phyloP scores from a whole-genome alignment of 257 asterid species.

The Nicotiana tomentosiformis region DNA sequence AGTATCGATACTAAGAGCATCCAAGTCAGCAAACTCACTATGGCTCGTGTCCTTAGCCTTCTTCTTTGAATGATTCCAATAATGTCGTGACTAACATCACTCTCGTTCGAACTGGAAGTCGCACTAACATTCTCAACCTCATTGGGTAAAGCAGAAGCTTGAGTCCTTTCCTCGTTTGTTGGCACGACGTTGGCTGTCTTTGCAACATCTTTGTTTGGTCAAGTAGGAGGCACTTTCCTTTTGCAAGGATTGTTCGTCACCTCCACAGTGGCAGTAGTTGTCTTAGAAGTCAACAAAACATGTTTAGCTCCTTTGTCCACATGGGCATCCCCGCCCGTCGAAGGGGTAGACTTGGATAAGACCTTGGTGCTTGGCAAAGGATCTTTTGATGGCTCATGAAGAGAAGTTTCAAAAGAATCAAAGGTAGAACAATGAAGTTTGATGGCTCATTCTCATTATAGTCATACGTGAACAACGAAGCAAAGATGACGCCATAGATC shows the following conservation, averaged over 20 bases:
- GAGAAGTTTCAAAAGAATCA: too few relatives aligned
- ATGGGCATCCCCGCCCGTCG: neutral
- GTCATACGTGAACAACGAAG: too few relatives aligned
- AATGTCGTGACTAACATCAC: neutral
- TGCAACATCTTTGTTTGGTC: neutral
- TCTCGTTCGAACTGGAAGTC: neutral
- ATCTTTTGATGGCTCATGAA: too few relatives aligned
- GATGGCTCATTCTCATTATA: neutral
- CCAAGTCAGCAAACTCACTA: too few relatives aligned
- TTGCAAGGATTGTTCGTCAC: neutral
- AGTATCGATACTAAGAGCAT: too few relatives aligned
- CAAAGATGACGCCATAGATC: neutral
- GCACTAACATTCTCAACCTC: too few relatives aligned
- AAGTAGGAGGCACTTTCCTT: neutral
- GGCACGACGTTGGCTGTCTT: neutral
- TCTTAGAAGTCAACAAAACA: neutral
- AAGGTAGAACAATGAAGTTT: too few relatives aligned
- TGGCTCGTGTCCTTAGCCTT: too few relatives aligned
- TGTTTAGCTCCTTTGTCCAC: neutral
- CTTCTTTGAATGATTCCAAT: neutral
- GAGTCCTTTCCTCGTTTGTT: neutral
- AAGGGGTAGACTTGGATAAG: neutral
- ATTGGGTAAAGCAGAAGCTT: neutral
- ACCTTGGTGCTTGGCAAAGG: neutral
- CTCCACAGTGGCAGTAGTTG: neutral